Conservation (phyloP, 2,329 filamentous ascomycete genomes). For the Ophiostoma ips region DNA sequence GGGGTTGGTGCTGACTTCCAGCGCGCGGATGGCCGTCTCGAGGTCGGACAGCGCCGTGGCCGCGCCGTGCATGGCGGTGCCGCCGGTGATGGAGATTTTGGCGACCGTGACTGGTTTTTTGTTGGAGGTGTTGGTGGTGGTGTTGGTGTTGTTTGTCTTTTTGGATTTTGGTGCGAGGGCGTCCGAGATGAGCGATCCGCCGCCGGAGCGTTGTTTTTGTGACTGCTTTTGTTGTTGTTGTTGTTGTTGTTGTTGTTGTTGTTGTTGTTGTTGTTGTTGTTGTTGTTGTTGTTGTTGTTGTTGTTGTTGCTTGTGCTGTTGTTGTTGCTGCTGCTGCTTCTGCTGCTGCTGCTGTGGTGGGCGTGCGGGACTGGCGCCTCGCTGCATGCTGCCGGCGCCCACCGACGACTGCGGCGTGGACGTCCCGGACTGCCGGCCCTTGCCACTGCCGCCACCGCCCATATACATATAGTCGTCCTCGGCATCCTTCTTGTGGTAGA, state of each 20-base stretch:
- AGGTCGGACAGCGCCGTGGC: conserved; percentile 59
- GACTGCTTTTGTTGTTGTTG: not conserved
- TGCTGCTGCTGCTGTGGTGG: not conserved
- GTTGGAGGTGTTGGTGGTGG: not conserved
- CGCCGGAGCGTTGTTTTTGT: conserved; percentile 30
- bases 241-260: not conserved
- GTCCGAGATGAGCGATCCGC: conserved; percentile 74
- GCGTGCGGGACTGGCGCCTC: not conserved
- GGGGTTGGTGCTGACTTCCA: conserved; percentile 89
- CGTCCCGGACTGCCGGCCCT: conserved; percentile 24
- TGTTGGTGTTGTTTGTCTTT: conserved; percentile 23
- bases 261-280: not conserved
- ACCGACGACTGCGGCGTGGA: conserved; percentile 19
- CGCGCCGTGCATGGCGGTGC: conserved; percentile 68
- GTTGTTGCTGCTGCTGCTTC: not conserved
- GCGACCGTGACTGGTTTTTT: conserved; percentile 22
- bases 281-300: not conserved
- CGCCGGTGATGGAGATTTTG: conserved; percentile 62
- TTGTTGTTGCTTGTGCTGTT: not conserved
- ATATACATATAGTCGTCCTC: conserved; percentile 59
- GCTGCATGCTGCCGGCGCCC: not conserved
- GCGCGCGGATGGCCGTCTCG: conserved; percentile 68
- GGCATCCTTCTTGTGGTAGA: conserved; percentile 57
- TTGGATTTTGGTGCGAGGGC: conserved; percentile 38
- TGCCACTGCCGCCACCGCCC: conserved; percentile 8